Base-by-base conservation (phyloP, 305 asterid species). In the Coffea humblotiana region DNA sequence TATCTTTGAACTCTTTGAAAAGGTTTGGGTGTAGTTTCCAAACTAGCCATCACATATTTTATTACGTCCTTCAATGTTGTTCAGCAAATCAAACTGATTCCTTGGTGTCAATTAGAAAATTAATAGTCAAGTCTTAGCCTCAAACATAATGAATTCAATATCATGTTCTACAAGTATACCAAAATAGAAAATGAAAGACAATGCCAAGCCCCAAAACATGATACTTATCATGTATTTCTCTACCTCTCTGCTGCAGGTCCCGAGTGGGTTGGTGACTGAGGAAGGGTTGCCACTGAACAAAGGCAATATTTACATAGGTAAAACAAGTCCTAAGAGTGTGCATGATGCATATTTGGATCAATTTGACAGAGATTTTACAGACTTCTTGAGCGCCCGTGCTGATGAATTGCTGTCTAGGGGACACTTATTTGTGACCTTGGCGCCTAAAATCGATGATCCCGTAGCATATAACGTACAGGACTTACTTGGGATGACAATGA, bases 301-400 rank as follows among this genome's bases (percentile, higher is more conserved):
- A 29, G 69, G 77, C 48, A 73, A 15, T 66, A 51, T 77, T 0
- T 77, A 77, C 78, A 72, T 82, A 48, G 25, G 51, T 37, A 37
- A 43, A 68, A 64, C 78, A 64, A 81, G 84, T 77, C 64, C 84
- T 15, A 29, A 48, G 13, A 49, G 37, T 3, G 81, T 77, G 25
- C 43, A 29, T 14, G 78, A 77, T 56, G 82, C 84, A 6, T 82
- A 82, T 40, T 14, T 35, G 60, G 68, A 82, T 52, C 84, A 82
- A 40, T 82, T 71, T 73, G 73, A 72, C 21, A 72, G 71, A 6
- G 84, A 72, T 37, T 72, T 76, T 18, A 52, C 52, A 6, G 29
- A 47, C 61, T 76, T 82, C 64, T 25, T 82, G 25, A 58, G 45
- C 12, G 35, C 18, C 6, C 78, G 82, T 14, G 65, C 78, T 1